phyloP scores from a whole-genome alignment of 495 filamentous ascomycete species.

The Hypomontagnella submonticulosa region DNA sequence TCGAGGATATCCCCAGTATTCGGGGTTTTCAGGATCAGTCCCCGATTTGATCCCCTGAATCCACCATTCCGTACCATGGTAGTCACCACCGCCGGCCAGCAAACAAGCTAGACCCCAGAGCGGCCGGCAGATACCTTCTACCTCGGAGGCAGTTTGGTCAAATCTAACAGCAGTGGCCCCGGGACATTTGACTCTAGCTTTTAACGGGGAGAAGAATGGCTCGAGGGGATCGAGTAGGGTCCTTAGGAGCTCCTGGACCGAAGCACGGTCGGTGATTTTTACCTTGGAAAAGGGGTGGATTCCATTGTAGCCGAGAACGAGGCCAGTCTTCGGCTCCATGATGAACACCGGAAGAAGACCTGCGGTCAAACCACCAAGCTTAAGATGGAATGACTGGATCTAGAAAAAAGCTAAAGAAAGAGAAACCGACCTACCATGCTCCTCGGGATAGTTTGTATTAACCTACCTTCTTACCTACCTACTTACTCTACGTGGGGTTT shows the following conservation, averaged over 20 bases:
- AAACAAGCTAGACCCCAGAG: conserved; percentile 79
- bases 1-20: conserved; percentile 79
- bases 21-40: conserved; percentile 70
- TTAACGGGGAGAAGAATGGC: conserved; percentile 69
- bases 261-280: conserved; percentile 58
- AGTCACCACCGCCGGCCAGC: conserved; percentile 71
- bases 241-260: conserved; percentile 67
- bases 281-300: conserved; percentile 63
- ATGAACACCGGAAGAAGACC: conserved; percentile 21
- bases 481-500: conserved; percentile 35
- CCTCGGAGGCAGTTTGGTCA: conserved; percentile 79
- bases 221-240: conserved; percentile 71
- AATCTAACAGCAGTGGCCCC: conserved; percentile 75
- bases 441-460: conserved; percentile 18
- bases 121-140: conserved; percentile 79
- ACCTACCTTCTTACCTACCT: conserved; percentile 15
- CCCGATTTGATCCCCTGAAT: conserved; percentile 73
- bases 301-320: conserved; percentile 61
- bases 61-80: conserved; percentile 71
- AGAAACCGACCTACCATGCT: conserved; percentile 9
- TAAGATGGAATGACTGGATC: conserved; percentile 4
- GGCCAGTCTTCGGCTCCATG: conserved; percentile 52
- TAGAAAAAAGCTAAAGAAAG: conserved; percentile 14
- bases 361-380: conserved; percentile 3
- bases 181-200: conserved; percentile 66